These are phyloP conservation scores for Urochloa ruziziensis DNA, from an alignment of 176 grass and related monocot genomes.

Conservation along the genomic window DNA sequence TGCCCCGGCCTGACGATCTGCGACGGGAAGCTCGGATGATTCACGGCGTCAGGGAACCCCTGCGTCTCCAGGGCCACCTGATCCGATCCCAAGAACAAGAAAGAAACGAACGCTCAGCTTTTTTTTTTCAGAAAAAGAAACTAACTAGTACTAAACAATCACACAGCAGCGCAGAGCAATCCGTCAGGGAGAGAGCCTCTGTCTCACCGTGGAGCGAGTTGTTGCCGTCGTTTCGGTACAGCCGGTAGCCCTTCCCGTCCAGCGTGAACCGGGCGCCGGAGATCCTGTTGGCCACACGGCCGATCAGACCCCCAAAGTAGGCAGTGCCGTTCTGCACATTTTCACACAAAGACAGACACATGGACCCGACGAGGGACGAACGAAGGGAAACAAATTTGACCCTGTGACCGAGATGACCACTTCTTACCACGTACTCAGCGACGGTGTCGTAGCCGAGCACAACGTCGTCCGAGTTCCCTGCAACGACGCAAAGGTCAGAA, in stretches of 20 bases:
- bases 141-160: neutral
- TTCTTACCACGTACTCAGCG: conserved; percentile 69
- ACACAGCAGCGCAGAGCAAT: neutral
- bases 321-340: conserved; percentile 55
- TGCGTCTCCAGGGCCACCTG: conserved; percentile 84
- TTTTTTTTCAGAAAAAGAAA: neutral
- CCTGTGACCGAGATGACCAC: neutral
- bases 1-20: conserved; percentile 57
- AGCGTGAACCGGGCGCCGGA: conserved; percentile 50
- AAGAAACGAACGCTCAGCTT: no score
- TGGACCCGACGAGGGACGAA: no score
- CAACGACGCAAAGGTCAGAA: neutral
- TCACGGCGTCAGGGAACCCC: conserved; percentile 82
- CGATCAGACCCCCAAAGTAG: conserved; percentile 82
- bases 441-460: conserved; percentile 82
- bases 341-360: neutral
- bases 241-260: conserved; percentile 52
- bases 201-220: conserved; percentile 77
- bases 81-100: no score
- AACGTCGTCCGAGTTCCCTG: conserved; percentile 68
- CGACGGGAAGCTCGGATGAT: conserved; percentile 71
- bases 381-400: neutral
- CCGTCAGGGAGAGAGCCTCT: neutral
- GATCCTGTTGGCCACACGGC: conserved; percentile 82
- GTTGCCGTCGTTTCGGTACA: conserved; percentile 63